Base-by-base conservation (phyloP, 2,329 filamentous ascomycete species). In the Aspergillus tamarii region DNA sequence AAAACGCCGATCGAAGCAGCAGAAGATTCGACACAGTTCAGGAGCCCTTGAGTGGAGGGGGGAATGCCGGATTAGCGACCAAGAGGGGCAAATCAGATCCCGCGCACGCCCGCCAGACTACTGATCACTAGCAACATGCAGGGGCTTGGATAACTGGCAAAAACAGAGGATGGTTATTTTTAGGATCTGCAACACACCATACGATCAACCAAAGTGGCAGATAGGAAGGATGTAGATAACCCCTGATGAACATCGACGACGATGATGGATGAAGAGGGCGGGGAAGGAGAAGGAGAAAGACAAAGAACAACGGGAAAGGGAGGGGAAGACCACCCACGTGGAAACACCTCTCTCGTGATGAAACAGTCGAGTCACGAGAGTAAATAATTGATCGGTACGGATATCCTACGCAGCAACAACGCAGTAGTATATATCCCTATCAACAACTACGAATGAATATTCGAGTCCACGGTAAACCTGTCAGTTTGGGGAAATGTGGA, bases 251-350 rank as follows among this genome's bases (percentile, higher is more conserved):
- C 16, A 19, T 41, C 16, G 45, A 48, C 28, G 56, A 60, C 34
- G 43, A 60, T 30, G 43, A 46, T 21, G 52, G 52, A 50, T 58
- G 21, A 19, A 59, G 21, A 59, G 45, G 56, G 53, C 36, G 26
- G 26, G 21, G 34, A 43, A n/a, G 28, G 21, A 16, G 36, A 19
- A 36, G 41, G 55, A 41, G 36, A 41, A 41, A 7, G 36, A 41
- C 36, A 19, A 41, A 41, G 36, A 19, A 41, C 16, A 14, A 36
- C 34, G 12, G 34, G 16, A 5, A 7, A 30, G 57, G 39, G 54
- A 59, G 43, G 55, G 46, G 45, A 21, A 48, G 53, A 45, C 28
- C 12, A 60, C 59, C 52, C 64, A 66, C 62, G 60, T 66, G 64
- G 36, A 50, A 62, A 26, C 30, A 21, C 12, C 46, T 43, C 14